Base-by-base conservation (phyloP, 2,329 filamentous ascomycete genomes). In the Apiospora phragmitis region DNA sequence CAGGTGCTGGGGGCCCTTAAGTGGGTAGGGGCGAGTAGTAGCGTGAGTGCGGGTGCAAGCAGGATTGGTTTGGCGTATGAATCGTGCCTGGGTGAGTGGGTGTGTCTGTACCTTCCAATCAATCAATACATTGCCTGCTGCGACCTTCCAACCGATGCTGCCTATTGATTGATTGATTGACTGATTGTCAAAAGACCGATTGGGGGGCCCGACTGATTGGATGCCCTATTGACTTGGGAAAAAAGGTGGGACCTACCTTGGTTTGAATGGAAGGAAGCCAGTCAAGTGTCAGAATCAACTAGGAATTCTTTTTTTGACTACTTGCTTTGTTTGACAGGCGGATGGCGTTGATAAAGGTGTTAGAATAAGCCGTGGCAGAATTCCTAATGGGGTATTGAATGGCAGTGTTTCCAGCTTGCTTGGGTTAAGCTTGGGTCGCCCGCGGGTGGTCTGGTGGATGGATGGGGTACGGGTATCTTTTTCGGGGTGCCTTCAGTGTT, bases 361-460 rank as follows among this genome's bases (percentile, higher is more conserved):
- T n/a, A 9, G 26, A n/a, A 41, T 43, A 35, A 29, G 65, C 65
- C 38, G 65, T 67, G 65, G 65, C 43, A 51, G 67, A 55, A 68
- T 68, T 68, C 67, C 67, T 32, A 68, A 68, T 49, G 67, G 45
- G 67, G 67, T 55, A 68, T 49, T 24, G 45, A 68, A 45, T 35
- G 45, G n/a, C 35, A 68, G 29, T 51, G 67, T 45, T 41, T 55
- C 67, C 45, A 68, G 45, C 67, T 68, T 55, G 67, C 55, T 62
- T 62, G 32, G 67, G 67, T 49, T 43, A 68, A 68, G 67, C 67
- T 68, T 68, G 67, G 67, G 67, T 26, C 45, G 21, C 59, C 59
- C 21, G 59, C 24, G 59, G 26, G 18, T 47, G 41, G 16, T n/a
- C 9, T 18, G 67, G 67, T 32, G 65, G 65, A 26, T 42, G 65